Evolutionary conservation across 305 asterid genomes (phyloP), one percentile per base, ranked within the genome.

Genomic region (Lippia alba): DNA sequence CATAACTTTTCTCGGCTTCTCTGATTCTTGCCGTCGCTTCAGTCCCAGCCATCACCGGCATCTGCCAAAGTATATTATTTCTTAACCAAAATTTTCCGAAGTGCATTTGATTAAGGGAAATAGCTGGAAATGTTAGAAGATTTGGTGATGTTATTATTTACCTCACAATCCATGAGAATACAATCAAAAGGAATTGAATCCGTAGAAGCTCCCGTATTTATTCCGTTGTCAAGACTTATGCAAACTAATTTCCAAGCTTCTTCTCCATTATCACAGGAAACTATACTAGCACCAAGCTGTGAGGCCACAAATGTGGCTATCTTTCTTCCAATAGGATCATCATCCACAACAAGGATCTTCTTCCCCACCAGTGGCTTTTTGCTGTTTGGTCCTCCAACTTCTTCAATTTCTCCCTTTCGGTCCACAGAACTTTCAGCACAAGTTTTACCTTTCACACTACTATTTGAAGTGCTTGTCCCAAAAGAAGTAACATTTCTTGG

Each of bases 91-190:
- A 3, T 2, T 18, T 18, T 11, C 7, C 8, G 30, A 8, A 19
- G 36, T 20, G 36, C 4, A 16, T 1, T 53, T 12, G 2, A 53
- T 7, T 32, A 18, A 53, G 58, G 19, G 19, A 53, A 17, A 15
- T 6, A 53, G 20, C 30, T 18, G 11, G 3, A 33, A 45, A 12
- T 3, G 4, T 12, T 14, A 24, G 8, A 44, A 24, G 56, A 63
- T 20, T 14, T 19, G 12, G 18, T 12, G 48, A 33, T 64, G 53
- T 10, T 24, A 14, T 7, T 39, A 12, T 2, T 50, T 76, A 84
- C 91, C 89, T 82, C 78, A 32, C 89, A 86, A 39, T 84, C 91
- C 91, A 86, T 86, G 16, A 86, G 70, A 33, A 84, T 76, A 61
- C 79, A 84, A 61, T 84, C 85, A 45, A 80, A 86, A 49, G 83